Evolutionary conservation across 2,329 filamentous ascomycete genomes (phyloP), one percentile per base, ranked within the genome.

Genomic region (Fusarium sp.): DNA sequence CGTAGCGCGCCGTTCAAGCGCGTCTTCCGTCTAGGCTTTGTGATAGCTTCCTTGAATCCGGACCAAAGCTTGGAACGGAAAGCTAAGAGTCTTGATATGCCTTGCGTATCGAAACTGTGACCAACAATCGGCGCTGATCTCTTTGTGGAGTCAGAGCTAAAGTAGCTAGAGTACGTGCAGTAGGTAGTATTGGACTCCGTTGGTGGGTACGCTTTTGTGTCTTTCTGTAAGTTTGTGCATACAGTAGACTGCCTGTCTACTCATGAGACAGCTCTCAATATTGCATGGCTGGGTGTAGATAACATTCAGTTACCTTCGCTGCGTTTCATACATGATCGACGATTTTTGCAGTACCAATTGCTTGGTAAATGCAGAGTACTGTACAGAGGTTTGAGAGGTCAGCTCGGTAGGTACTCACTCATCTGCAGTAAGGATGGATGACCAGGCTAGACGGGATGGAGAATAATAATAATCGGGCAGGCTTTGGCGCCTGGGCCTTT

Each of bases 61-160:
- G 45, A 38, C 26, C 45, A 58, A 64, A 58, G 49, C 45, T 50
- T 69, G 55, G 33, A 56, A 47, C 50, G 23, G 20, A 55, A 42
- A 58, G 37, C 41, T 33, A 46, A 54, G 37, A 57, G 16, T 51
- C 30, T 50, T 51, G 45, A 64, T 38, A 70, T 67, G 42, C 26
- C 16, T 57, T 51, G 36, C 44, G 33, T 26, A 70, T 70, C 57
- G 62, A 54, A 53, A 42, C 31, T 45, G 7, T 34, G 28, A 53
- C 26, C 31, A 45, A 56, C 36, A 67, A 70, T 70, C 67, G 62
- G 42, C n/a, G 40, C 26, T 23, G 12, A n/a, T 54, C 41, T 58
- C 40, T 56, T n/a, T 36, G 45, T 53, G 57, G 53, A 47, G 50
- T 33, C 20, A 38, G 26, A 31, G 56, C 36, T 45, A 50, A 30